A percentile compares a stretch with the other conserved stretches of the same genome.
Conservation (phyloP, 208 protist genomes). For the Acanthamoeba divionensis region DNA sequence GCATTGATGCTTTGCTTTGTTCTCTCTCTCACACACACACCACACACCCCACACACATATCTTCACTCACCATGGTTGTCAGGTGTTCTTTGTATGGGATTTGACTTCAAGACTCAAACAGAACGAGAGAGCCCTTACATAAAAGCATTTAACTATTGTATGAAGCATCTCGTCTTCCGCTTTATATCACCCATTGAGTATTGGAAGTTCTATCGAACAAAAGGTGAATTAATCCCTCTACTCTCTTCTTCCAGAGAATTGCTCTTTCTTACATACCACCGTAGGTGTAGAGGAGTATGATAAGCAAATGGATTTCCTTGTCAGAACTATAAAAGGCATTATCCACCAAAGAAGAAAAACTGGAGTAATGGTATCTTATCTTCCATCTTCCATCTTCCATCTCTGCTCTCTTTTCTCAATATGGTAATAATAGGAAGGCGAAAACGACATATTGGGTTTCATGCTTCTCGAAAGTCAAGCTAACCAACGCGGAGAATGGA, state of each 20-base stretch:
- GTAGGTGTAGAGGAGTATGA: slow-evolving; percentile 24
- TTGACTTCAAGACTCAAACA: slow-evolving; percentile 7
- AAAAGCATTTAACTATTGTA: slow-evolving; percentile 24
- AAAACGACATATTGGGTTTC: not conserved
- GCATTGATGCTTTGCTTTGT: not conserved
- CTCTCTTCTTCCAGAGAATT: not conserved
- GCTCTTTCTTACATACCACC: not conserved
- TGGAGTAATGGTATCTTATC: not conserved
- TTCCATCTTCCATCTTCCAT: too few relatives aligned
- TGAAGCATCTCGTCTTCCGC: slow-evolving; percentile 14
- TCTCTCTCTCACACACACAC: not conserved
- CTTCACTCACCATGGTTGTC: not conserved
- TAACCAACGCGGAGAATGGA: not conserved
- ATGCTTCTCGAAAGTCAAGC: not conserved
- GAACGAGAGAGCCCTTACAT: slow-evolving; percentile 14
- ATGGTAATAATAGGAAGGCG: not conserved
- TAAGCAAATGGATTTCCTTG: slow-evolving; percentile 7
- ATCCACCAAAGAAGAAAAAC: not conserved
- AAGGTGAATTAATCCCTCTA: not conserved
- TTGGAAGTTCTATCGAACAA: not conserved
- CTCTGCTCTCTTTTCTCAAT: too few relatives aligned
- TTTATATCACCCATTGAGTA: slow-evolving; percentile 10
- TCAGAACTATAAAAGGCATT: not conserved
- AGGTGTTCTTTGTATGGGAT: slow-evolving; percentile 4
- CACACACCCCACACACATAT: not conserved